A percentile compares a stretch with the other conserved stretches of the same genome.
phyloP scores from a whole-genome alignment of 371 early-diverging fungal species.

The Haplosporangium sp. region DNA sequence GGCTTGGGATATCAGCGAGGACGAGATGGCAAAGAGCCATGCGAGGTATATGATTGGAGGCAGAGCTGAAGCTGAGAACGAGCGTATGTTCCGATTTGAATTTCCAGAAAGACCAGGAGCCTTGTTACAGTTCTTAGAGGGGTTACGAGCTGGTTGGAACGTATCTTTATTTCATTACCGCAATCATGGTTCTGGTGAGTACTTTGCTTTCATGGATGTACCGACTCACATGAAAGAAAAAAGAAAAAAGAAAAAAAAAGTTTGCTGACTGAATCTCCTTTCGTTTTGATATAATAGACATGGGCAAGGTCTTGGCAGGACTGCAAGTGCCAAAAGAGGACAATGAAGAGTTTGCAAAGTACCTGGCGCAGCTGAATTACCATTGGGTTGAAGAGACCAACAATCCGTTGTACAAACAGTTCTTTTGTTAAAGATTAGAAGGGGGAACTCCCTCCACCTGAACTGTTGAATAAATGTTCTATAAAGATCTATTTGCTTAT shows the following conservation, averaged over 20 bases:
- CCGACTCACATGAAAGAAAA: neutral
- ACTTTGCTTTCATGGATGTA: neutral
- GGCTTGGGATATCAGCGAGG: constrained; percentile 84
- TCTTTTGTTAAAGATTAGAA: constrained; percentile 69
- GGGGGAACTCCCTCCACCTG: too few relatives aligned
- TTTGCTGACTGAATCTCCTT: neutral
- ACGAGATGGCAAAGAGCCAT: constrained; percentile 96
- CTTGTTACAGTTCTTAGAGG: constrained; percentile 81
- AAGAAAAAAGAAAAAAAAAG: neutral
- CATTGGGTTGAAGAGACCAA: constrained; percentile 90
- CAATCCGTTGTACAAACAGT: constrained; percentile 86
- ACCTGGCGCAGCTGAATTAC: constrained; percentile 81
- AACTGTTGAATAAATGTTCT: too few relatives aligned
- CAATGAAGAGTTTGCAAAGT: constrained; percentile 70
- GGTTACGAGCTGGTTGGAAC: constrained; percentile 82
- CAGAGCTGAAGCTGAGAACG: constrained; percentile 76
- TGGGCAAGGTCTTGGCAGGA: constrained; percentile 92
- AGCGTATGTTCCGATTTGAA: constrained; percentile 91
- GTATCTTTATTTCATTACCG: constrained; percentile 95
- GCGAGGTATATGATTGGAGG: constrained; percentile 94
- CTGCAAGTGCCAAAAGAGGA: constrained; percentile 87
- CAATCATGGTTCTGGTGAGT: constrained; percentile 89
- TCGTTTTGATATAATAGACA: constrained; percentile 65
- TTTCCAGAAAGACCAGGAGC: constrained; percentile 98
- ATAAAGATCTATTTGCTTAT: neutral